Conservation (phyloP, 148 eudicot genomes). For the Cornus florida region DNA sequence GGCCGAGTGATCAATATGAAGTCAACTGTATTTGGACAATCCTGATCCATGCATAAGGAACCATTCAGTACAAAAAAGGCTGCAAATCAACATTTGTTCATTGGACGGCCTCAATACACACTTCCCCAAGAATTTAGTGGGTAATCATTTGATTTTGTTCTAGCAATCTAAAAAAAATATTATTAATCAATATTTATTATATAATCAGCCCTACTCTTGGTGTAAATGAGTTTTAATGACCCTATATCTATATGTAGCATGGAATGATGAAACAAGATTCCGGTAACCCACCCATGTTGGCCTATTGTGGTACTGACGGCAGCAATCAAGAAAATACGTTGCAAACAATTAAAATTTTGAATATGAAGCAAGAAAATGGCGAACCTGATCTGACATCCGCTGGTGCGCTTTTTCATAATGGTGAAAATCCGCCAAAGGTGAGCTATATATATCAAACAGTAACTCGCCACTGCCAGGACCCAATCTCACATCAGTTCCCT, state of each 20-base stretch:
- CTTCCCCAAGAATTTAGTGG: neutral
- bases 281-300: neutral
- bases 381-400: conserved; percentile 55
- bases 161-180: neutral
- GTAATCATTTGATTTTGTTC: neutral
- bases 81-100: neutral
- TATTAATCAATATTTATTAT: neutral
- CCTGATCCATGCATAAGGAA: conserved; percentile 36
- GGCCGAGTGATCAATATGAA: conserved; percentile 67
- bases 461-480: conserved; percentile 34
- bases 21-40: conserved; percentile 50
- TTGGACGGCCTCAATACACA: neutral
- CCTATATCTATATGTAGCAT: too few species aligned
- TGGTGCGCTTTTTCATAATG: conserved; percentile 67
- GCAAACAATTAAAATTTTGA: neutral
- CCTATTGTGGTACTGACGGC: neutral
- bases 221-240: neutral
- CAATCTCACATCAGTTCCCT: conserved; percentile 58
- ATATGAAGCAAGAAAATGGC: conserved; percentile 13
- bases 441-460: conserved; percentile 46
- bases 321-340: neutral
- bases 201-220: neutral
- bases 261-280: too few species aligned
- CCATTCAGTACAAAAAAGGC: conserved; percentile 11
- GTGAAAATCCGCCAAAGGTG: conserved; percentile 76